Conservation (phyloP, 148 eudicot genomes). For the Cornus florida region DNA sequence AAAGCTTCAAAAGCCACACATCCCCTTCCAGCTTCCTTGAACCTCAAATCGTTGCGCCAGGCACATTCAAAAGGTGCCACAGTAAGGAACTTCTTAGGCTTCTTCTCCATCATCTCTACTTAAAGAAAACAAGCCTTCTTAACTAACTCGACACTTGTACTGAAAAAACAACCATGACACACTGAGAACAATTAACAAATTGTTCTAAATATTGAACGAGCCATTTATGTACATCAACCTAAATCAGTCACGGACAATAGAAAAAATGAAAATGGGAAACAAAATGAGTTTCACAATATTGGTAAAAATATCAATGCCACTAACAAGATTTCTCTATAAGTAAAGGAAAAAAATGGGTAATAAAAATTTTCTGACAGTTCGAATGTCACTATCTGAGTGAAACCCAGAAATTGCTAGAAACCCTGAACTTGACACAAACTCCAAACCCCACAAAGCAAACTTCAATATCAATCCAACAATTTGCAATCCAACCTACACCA, state of each 20-base stretch:
- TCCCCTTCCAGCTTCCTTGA: constrained; percentile 90
- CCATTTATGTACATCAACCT: background rate
- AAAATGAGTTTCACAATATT: constrained; percentile 2
- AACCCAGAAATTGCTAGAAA: constrained; percentile 38
- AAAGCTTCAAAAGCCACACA: constrained; percentile 95
- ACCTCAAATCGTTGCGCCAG: constrained; percentile 80
- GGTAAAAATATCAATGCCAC: constrained; percentile 8
- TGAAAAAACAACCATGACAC: constrained; percentile 3
- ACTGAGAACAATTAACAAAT: background rate
- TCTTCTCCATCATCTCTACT: constrained; percentile 52
- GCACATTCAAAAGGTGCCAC: constrained; percentile 98
- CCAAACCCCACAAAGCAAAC: constrained; percentile 21
- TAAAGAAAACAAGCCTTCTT: constrained; percentile 9
- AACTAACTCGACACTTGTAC: constrained; percentile 5
- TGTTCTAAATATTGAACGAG: background rate
- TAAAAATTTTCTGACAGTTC: constrained; percentile 10
- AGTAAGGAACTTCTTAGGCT: constrained; percentile 71
- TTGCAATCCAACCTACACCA: constrained; percentile 33
- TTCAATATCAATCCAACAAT: constrained; percentile 28
- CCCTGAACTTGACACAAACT: constrained; percentile 22
- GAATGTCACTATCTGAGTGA: constrained; percentile 11
- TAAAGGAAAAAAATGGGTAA: background rate
- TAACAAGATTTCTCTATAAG: background rate
- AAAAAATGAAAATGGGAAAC: background rate
- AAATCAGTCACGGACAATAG: background rate